Base-by-base conservation (phyloP, 371 early-diverging fungal species). In the Mortierella sp. region DNA sequence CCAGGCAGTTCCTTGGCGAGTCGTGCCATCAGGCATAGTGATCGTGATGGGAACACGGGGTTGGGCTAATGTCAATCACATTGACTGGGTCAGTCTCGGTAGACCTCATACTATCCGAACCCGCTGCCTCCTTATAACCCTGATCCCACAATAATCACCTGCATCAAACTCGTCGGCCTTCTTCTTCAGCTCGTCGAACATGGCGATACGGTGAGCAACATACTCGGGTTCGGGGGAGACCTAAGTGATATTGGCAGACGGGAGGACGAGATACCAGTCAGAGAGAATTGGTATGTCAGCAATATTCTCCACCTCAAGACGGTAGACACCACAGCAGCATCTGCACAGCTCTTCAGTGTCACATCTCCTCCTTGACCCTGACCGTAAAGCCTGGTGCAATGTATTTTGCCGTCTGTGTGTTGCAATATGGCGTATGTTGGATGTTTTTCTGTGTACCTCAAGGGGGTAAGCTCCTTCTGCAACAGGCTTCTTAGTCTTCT, bases 11-110 rank as follows among this genome's bases (percentile, higher is more conserved):
- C 95, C 99, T 62, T 93, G 93, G 65, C 92, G 90, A 54, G 76
- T 81, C 38, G 88, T 82, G 47, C 96, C 98, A 73, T 98, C 96
- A 41, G 96, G 95, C 41, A 99, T 87, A 42, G 95, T 94, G 65
- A 99, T 86, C 46, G 85, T 88, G 83, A 98, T 98, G 55, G 89
- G 83, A 57, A 86, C 91, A 48, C 96, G 93, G 21, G 95, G 93
- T 79, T 93, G 86, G 43, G 86, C 94, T 94, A 74, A 24, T 30
- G 19, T 19, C 2, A 12, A 26, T 18, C 51, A 45, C 7, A 47
- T 24, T 23, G 51, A 48, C 46, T 9, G 26, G 46, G 46, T n/a
- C 18, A 45, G 39, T 10, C 39, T 10, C 14, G 14, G 8, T 39
- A 39, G 14, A 39, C 7, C 39, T n/a, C n/a, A n/a, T n/a, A n/a